phyloP scores from a whole-genome alignment of 2,329 filamentous ascomycete genomes.

The Colletotrichum theobromicola region DNA sequence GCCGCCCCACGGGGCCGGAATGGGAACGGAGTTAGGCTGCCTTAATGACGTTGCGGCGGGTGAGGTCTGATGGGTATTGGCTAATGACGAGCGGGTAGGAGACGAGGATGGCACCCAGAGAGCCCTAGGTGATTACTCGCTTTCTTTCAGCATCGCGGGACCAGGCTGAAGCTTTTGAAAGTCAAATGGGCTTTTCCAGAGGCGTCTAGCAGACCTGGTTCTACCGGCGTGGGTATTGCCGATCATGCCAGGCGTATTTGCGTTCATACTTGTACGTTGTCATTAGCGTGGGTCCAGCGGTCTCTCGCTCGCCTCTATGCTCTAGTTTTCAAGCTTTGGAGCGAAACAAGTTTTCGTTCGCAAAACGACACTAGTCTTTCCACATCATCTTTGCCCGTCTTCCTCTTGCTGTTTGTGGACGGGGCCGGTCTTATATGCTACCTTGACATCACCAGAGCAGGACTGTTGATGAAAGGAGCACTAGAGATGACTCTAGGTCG shows the following conservation, averaged over 20 bases:
- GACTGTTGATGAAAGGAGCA: background rate
- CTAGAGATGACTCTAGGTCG: background rate
- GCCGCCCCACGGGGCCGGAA: conserved; percentile 5
- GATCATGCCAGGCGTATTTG: background rate
- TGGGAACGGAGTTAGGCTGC: background rate
- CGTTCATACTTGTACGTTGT: background rate
- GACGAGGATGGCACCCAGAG: background rate
- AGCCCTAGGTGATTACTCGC: too few relatives aligned
- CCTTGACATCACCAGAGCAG: background rate
- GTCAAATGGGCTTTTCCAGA: background rate
- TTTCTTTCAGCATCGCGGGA: too few relatives aligned
- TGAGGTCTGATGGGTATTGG: background rate
- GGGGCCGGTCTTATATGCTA: background rate
- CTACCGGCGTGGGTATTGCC: background rate
- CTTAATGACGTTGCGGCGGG: background rate
- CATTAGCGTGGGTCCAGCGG: background rate
- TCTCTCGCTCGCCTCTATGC: background rate
- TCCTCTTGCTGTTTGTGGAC: background rate
- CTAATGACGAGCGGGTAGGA: background rate
- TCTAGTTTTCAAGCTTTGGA: too few relatives aligned
- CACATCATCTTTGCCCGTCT: background rate
- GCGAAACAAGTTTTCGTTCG: too few relatives aligned
- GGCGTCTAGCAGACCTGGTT: background rate
- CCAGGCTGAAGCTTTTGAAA: background rate
- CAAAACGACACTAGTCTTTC: too few relatives aligned